These are phyloP conservation scores for Quercus alba DNA, from an alignment of 306 rosid species.

Conservation along the genomic window DNA sequence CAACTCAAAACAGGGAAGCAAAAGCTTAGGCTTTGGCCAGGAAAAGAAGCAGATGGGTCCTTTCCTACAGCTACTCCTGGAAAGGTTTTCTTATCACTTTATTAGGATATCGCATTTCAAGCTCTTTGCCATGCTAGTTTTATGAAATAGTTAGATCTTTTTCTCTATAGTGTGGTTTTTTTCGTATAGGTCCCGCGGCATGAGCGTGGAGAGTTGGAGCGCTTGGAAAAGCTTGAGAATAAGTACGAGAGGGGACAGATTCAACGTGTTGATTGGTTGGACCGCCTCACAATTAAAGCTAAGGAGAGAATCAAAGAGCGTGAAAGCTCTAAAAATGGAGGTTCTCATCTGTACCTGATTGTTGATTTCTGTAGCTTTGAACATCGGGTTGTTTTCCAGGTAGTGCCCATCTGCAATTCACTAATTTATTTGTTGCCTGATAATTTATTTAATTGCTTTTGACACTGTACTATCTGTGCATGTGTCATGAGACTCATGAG, in stretches of 20 bases:
- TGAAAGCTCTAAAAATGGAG: constrained; percentile 71
- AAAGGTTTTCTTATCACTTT: constrained; percentile 53
- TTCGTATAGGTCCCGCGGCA: constrained; percentile 76
- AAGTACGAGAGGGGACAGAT: constrained; percentile 95
- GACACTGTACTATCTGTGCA: background rate
- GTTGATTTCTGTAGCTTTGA: constrained; percentile 92
- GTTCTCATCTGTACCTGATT: constrained; percentile 72
- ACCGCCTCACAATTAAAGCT: constrained; percentile 78
- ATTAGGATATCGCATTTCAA: constrained; percentile 4
- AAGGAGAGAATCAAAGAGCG: constrained; percentile 79
- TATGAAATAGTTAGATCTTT: constrained; percentile 11
- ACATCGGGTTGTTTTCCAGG: constrained; percentile 96
- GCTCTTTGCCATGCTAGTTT: constrained; percentile 1
- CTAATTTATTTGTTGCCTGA: background rate
- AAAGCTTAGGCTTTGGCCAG: constrained; percentile 91
- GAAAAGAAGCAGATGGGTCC: constrained; percentile 89
- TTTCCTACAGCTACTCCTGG: constrained; percentile 87
- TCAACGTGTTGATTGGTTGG: constrained; percentile 90
- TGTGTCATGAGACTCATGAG: background rate
- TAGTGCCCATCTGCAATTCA: constrained; percentile 23
- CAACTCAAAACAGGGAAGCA: constrained; percentile 98
- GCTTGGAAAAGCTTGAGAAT: constrained; percentile 86
- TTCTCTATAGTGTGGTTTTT: constrained; percentile 4
- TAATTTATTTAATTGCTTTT: background rate
- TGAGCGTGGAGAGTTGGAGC: constrained; percentile 92